phyloP scores from a whole-genome alignment of 31 red algal species.

The Odonthalia washingtoniensis region DNA sequence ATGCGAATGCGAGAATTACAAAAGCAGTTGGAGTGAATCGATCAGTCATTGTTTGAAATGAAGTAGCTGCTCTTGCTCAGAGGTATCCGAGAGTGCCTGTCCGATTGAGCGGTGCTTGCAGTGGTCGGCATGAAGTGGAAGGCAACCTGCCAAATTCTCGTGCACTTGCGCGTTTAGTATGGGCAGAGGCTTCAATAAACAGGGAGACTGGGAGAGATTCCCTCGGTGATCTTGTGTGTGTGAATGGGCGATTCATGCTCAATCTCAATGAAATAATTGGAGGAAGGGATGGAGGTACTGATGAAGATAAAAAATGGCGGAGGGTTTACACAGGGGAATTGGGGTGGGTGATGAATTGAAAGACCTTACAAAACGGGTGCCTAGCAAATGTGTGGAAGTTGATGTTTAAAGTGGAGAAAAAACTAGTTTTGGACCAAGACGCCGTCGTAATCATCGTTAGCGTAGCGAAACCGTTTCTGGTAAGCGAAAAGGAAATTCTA shows the following conservation, averaged over 20 bases:
- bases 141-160: constrained; percentile 59
- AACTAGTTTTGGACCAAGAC: no score
- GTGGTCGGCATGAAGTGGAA: constrained; percentile 61
- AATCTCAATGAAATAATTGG: constrained; percentile 60
- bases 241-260: constrained; percentile 63
- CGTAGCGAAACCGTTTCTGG: no score
- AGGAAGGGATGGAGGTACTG: background rate
- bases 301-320: constrained; percentile 15
- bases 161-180: constrained; percentile 48
- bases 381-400: constrained; percentile 3
- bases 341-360: constrained; percentile 15
- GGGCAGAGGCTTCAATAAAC: constrained; percentile 61
- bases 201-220: constrained; percentile 50
- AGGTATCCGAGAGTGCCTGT: constrained; percentile 34
- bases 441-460: no score
- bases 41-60: constrained; percentile 40
- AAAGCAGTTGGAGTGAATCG: constrained; percentile 38
- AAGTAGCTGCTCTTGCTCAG: constrained; percentile 37
- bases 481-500: no score
- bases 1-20: constrained; percentile 36
- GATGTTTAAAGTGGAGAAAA: background rate
- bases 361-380: constrained; percentile 31
- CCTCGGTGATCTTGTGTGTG: constrained; percentile 54
- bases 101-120: constrained; percentile 45
- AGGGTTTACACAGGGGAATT: constrained; percentile 36